Evolutionary conservation across 1,284 basidiomycete genomes (phyloP), one percentile per base, ranked within the genome.

Genomic region (Leccinum solheimii): DNA sequence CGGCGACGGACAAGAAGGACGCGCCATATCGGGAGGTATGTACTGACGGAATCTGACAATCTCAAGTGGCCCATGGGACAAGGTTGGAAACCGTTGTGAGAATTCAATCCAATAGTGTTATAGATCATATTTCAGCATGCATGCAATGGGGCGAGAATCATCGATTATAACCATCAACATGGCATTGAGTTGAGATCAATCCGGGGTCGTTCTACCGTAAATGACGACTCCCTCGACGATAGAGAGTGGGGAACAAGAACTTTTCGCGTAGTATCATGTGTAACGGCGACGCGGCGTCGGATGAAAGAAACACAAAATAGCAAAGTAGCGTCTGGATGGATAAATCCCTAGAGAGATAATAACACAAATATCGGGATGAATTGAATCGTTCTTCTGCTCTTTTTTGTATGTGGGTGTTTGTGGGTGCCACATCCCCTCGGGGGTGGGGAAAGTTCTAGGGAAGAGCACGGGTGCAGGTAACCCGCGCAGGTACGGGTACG

Each of bases 191-290:
- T 23, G 27, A 30, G 27, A 30, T 30, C 27, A 21, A 48, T 48
- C 45, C 19, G 38, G 36, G 36, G 36, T 38, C 36, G 36, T 38
- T 38, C 36, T 38, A 38, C 36, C 36, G 36, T 38, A 43, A 21
- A 48, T 13, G 45, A 14, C 21, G 5, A 23, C 19, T 21, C 19
- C 43, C 6, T 48, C 21, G 43, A 45, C 3, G 10, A 16, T 50
- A 27, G 49, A 50, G 13, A 51, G 14, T 23, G 49, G 49, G 23
- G 49, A 27, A 5, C 8, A 16, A 51, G 5, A 14, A 51, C 26
- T 10, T 51, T 51, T 27, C 9, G 26, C 69, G 43, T 21, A 45
- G 69, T 73, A 73, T 73, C 71, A 74, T 60, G 62, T 61, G 60
- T 55, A 57, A 23, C 19, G 26, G 43, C 13, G 32, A 59, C 52